Evolutionary conservation across 768 basidiomycete genomes (phyloP).

Genomic region (Suillus sp.): DNA sequence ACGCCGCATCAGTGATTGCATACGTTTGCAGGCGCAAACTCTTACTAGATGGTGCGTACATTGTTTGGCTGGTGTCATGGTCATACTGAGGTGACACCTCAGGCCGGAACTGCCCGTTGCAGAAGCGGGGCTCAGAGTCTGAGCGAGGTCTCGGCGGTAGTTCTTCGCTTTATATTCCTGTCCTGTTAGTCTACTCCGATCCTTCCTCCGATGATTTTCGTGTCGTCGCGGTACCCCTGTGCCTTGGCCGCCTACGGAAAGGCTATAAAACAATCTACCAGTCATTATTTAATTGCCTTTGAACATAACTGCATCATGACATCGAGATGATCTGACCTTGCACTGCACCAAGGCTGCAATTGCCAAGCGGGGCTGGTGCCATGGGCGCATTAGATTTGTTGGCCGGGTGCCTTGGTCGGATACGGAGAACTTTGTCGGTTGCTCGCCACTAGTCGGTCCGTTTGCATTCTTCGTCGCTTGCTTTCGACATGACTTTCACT

Average conservation of each 20-base stretch:
- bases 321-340: not conserved
- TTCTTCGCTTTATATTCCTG: not conserved
- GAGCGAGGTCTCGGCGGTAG: not conserved
- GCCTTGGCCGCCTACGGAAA: not conserved
- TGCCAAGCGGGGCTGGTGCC: not conserved
- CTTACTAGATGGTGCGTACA: not conserved
- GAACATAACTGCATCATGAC: not conserved
- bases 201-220: not conserved
- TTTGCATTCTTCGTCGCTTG: not conserved
- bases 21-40: not conserved
- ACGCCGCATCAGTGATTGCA: not conserved
- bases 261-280: not conserved
- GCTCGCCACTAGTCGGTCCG: not conserved
- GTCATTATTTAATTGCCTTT: not conserved
- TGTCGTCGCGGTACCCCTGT: not conserved
- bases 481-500: not conserved
- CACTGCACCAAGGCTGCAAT: not conserved
- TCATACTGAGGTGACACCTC: conserved; percentile 5
- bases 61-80: not conserved
- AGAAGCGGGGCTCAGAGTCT: not conserved
- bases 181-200: not conserved
- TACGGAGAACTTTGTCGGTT: not conserved
- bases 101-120: not conserved
- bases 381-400: not conserved
- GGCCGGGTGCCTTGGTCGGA: not conserved